These are phyloP conservation scores for Gracilaria vermiculophylla DNA, from an alignment of 23 red algal genomes.

Conservation along the genomic window DNA sequence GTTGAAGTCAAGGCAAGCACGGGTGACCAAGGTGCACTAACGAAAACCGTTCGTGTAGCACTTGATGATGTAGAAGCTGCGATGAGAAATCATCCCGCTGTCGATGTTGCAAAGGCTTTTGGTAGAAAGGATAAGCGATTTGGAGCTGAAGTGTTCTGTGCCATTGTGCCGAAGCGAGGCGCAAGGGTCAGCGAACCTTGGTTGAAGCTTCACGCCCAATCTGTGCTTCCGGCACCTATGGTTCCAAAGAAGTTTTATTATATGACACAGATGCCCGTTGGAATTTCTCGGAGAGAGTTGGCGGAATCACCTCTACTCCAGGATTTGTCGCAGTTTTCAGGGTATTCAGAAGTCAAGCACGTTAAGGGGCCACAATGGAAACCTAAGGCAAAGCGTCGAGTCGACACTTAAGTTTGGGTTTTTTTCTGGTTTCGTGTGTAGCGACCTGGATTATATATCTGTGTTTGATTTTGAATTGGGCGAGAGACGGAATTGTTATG, in stretches of 20 bases:
- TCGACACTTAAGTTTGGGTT: background rate
- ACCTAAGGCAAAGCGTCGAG: conserved; percentile 46
- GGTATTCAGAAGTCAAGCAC: conserved; percentile 76
- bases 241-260: conserved; percentile 84
- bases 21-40: conserved; percentile 61
- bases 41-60: conserved; percentile 62
- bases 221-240: conserved; percentile 53
- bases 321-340: conserved; percentile 60
- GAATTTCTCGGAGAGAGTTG: conserved; percentile 56
- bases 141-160: conserved; percentile 80
- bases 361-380: conserved; percentile 83
- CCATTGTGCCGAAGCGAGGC: conserved; percentile 73
- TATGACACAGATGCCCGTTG: conserved; percentile 48
- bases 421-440: background rate
- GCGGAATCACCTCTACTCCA: conserved; percentile 57
- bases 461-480: background rate
- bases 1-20: conserved; percentile 58
- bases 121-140: conserved; percentile 65
- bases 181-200: conserved; percentile 67
- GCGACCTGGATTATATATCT: too few species aligned
- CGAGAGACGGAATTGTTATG: background rate
- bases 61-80: conserved; percentile 76
- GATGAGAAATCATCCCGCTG: conserved; percentile 66
- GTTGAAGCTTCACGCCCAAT: conserved; percentile 74
- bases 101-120: conserved; percentile 62